Evolutionary conservation across 169 alveolate genomes (phyloP).

Genomic region (Plasmodium falciparum): DNA sequence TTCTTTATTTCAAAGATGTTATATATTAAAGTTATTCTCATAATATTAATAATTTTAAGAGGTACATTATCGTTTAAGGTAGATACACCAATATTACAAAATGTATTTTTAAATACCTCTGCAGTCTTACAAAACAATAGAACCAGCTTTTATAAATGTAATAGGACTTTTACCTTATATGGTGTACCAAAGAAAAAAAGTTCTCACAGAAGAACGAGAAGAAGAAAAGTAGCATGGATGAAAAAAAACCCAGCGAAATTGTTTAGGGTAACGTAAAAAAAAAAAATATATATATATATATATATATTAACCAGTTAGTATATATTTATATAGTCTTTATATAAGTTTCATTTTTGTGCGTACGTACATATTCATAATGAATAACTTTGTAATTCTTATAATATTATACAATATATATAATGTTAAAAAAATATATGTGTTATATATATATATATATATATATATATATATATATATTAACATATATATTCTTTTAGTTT

Average conservation of each 20-base stretch:
- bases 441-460: no score
- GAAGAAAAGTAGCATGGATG: conserved; percentile 89
- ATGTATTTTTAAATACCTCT: conserved; percentile 57
- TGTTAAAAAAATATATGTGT: no score
- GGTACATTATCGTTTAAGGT: conserved; percentile 14
- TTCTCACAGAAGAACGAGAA: conserved; percentile 83
- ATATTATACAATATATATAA: no score
- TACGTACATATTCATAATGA: no score
- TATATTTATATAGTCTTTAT: neutral
- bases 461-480: no score
- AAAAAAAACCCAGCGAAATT: conserved; percentile 83
- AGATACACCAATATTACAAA: conserved; percentile 5
- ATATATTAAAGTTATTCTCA: conserved; percentile 22
- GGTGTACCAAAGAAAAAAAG: conserved; percentile 89
- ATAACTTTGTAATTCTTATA: no score
- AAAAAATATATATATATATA: neutral
- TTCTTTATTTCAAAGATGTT: conserved; percentile 36
- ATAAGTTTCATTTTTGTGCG: no score
- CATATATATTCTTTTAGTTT: no score
- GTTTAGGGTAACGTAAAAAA: conserved; percentile 71
- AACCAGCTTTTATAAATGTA: conserved; percentile 10
- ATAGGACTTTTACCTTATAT: conserved; percentile 50
- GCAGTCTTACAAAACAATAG: conserved; percentile 11
- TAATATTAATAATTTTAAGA: conserved; percentile 26
- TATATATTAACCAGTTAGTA: neutral